Evolutionary conservation across 495 filamentous ascomycete species (phyloP).

Genomic region (Aspergillus indologenus): DNA sequence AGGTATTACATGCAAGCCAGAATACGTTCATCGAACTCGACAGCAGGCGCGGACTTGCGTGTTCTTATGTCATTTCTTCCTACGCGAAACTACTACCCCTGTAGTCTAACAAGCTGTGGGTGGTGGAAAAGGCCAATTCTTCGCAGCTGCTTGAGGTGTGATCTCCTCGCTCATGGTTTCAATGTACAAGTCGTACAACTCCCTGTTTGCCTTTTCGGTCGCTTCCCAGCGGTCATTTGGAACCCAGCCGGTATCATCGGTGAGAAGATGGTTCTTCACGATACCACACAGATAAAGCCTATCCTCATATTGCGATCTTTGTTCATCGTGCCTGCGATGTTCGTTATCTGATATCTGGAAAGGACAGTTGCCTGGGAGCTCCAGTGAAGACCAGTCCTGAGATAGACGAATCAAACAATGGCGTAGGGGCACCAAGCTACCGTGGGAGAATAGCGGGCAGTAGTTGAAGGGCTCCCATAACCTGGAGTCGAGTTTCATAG

Average conservation of each 20-base stretch:
- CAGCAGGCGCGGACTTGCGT: no score
- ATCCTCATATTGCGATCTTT: constrained; percentile 15
- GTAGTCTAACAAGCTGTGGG: no score
- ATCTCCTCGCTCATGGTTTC: constrained; percentile 20
- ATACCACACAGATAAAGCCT: constrained; percentile 22
- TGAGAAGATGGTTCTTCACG: constrained; percentile 21
- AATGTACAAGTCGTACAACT: constrained; percentile 20
- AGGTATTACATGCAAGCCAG: no score
- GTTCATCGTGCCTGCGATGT: constrained; percentile 20
- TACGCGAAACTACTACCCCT: no score
- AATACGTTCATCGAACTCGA: no score
- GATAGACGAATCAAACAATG: constrained; percentile 21
- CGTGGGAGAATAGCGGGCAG: constrained; percentile 16
- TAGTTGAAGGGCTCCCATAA: constrained; percentile 23
- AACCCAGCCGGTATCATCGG: constrained; percentile 26
- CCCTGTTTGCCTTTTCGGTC: constrained; percentile 14
- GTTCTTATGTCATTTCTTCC: no score
- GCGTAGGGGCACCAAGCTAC: constrained; percentile 20
- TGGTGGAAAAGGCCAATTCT: constrained; percentile 23
- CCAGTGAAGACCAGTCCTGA: constrained; percentile 22
- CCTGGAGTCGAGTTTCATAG: constrained; percentile 17
- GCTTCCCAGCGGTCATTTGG: constrained; percentile 20
- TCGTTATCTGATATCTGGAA: constrained; percentile 28
- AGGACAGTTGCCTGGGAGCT: constrained; percentile 25
- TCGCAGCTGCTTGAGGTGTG: constrained; percentile 12